Evolutionary conservation across 768 basidiomycete genomes (phyloP).

Genomic region (Steccherinum ochraceum): DNA sequence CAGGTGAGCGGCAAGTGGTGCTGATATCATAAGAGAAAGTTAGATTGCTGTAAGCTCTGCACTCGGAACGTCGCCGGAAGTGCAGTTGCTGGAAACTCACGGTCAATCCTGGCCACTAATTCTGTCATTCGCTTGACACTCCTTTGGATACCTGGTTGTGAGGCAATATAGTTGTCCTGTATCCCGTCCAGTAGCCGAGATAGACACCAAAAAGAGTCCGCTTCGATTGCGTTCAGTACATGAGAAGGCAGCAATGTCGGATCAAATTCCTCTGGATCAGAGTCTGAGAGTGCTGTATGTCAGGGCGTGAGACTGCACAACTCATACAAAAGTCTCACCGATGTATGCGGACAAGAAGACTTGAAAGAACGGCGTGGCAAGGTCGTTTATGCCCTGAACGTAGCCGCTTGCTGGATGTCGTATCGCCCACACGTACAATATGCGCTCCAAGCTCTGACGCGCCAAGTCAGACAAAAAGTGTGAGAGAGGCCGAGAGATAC

Average conservation of each 20-base stretch:
- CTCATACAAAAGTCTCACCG: constrained; percentile 39
- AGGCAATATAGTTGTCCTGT: constrained; percentile 96
- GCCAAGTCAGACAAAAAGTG: constrained; percentile 10
- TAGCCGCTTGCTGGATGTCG: constrained; percentile 98
- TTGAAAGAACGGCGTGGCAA: constrained; percentile 96
- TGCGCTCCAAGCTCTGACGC: constrained; percentile 80
- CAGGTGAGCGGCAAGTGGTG: constrained; percentile 82
- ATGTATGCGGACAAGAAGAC: constrained; percentile 95
- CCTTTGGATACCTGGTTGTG: constrained; percentile 93
- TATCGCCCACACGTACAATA: constrained; percentile 98
- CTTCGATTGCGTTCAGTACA: constrained; percentile 83
- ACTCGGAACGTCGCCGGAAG: background rate
- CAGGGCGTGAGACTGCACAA: background rate
- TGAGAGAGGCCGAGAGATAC: constrained; percentile 17
- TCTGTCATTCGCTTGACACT: constrained; percentile 93
- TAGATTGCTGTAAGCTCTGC: background rate
- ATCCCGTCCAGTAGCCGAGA: constrained; percentile 94
- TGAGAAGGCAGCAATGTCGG: constrained; percentile 63
- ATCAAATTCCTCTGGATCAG: constrained; percentile 87
- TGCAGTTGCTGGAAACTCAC: constrained; percentile 32
- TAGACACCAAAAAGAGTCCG: constrained; percentile 98
- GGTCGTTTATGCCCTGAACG: constrained; percentile 98
- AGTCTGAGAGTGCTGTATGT: constrained; percentile 42
- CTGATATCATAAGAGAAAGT: constrained; percentile 29
- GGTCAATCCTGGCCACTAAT: constrained; percentile 85